A percentile compares a stretch with the other conserved stretches of the same genome.
Conservation (phyloP, 2,329 filamentous ascomycete genomes). For the Trichoderma oligosporum region DNA sequence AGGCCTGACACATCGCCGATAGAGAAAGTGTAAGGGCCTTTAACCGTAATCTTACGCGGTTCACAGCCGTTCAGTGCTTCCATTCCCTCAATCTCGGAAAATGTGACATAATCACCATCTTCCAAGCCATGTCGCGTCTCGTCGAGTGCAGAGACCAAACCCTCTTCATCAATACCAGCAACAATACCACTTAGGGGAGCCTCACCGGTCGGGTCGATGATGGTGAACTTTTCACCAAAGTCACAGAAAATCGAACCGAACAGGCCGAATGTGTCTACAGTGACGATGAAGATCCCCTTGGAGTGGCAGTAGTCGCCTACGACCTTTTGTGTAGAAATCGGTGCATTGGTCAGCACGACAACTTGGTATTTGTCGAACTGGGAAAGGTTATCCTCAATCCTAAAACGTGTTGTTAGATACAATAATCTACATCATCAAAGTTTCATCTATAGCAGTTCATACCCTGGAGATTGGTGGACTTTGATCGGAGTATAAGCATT, state of each 20-base stretch:
- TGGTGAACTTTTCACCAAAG: slow-evolving; percentile 90
- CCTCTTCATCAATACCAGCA: slow-evolving; percentile 83
- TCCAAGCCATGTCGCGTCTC: slow-evolving; percentile 93
- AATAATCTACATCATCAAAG: background rate
- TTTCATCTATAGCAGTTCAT: slow-evolving; percentile 27
- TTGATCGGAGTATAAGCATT: slow-evolving; percentile 94
- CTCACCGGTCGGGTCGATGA: slow-evolving; percentile 87
- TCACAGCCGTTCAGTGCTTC: slow-evolving; percentile 77
- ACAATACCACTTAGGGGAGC: slow-evolving; percentile 83
- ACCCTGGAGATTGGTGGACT: slow-evolving; percentile 62
- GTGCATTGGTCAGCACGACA: slow-evolving; percentile 82
- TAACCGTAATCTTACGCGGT: slow-evolving; percentile 87
- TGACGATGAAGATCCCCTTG: slow-evolving; percentile 86
- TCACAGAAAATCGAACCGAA: slow-evolving; percentile 97
- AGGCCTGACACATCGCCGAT: slow-evolving; percentile 89
- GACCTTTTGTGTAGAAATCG: slow-evolving; percentile 72
- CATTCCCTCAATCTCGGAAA: slow-evolving; percentile 90
- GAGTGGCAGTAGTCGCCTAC: slow-evolving; percentile 92
- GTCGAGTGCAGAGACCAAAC: slow-evolving; percentile 86
- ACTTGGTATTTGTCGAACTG: slow-evolving; percentile 90
- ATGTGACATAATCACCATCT: slow-evolving; percentile 94
- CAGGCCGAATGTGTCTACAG: slow-evolving; percentile 85
- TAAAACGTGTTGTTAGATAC: slow-evolving; percentile 29
- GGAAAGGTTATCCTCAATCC: slow-evolving; percentile 70
- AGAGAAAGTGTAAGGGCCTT: slow-evolving; percentile 94